Conservation (phyloP, 2,329 filamentous ascomycete species). For the Balansia obtecta region DNA sequence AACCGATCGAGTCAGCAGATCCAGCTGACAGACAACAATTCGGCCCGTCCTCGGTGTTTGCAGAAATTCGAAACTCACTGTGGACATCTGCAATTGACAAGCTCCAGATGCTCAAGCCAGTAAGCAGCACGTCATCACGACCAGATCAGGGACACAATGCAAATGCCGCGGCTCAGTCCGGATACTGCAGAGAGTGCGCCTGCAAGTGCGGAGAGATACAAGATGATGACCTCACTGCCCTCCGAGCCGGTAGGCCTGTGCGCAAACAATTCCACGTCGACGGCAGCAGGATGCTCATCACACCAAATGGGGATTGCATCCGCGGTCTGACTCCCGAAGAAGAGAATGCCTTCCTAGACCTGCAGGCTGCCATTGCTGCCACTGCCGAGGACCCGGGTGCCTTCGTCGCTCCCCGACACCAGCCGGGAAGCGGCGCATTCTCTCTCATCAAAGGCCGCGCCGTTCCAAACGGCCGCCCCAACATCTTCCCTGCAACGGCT, state of each 20-base stretch:
- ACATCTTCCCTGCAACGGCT: slow-evolving; percentile 42
- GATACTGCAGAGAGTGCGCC: slow-evolving; percentile 23
- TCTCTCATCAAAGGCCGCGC: slow-evolving; percentile 51
- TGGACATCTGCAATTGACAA: slow-evolving; percentile 22
- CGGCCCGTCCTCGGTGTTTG: slow-evolving; percentile 22
- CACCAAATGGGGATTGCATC: slow-evolving; percentile 65
- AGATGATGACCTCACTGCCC: slow-evolving; percentile 38
- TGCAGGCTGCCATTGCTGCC: slow-evolving; percentile 47
- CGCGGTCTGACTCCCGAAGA: slow-evolving; percentile 57
- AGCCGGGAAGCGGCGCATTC: slow-evolving; percentile 42
- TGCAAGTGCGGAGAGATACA: slow-evolving; percentile 29
- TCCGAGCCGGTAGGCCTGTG: slow-evolving; percentile 45
- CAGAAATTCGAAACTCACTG: slow-evolving; percentile 20
- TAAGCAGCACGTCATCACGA: slow-evolving; percentile 18
- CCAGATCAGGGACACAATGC: slow-evolving; percentile 14
- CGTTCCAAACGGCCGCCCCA: slow-evolving; percentile 50
- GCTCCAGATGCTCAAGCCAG: slow-evolving; percentile 24
- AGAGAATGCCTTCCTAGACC: slow-evolving; percentile 55
- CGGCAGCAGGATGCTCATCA: slow-evolving; percentile 57
- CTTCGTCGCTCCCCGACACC: slow-evolving; percentile 43
- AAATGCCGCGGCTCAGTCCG: slow-evolving; percentile 12
- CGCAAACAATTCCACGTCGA: slow-evolving; percentile 46
- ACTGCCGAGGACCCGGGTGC: slow-evolving; percentile 39
- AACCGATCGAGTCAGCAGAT: slow-evolving; percentile 10
- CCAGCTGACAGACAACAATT: slow-evolving; percentile 18